phyloP scores from a whole-genome alignment of 768 basidiomycete genomes.

The Royoungia palumana region DNA sequence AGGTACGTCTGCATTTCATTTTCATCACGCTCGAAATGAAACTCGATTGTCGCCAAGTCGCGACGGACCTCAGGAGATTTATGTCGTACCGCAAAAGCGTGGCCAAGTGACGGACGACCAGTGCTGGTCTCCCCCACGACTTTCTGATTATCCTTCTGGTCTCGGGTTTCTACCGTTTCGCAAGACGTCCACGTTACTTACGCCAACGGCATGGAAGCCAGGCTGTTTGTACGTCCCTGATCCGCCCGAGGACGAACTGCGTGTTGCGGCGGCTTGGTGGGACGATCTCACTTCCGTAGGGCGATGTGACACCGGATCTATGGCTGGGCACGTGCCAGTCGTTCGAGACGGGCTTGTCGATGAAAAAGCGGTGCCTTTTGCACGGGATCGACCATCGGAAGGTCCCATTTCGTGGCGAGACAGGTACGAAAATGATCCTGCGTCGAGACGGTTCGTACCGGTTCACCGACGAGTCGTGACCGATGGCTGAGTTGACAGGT shows the following conservation, averaged over 20 bases:
- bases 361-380: neutral
- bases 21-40: neutral
- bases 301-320: neutral
- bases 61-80: slow-evolving; percentile 3
- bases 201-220: slow-evolving; percentile 9
- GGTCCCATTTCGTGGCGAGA: slow-evolving; percentile 18
- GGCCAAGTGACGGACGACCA: neutral
- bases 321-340: too few species aligned
- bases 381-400: neutral
- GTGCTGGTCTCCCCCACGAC: neutral
- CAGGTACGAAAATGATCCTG: slow-evolving; percentile 21
- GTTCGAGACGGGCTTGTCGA: neutral
- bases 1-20: neutral
- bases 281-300: neutral
- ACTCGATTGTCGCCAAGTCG: neutral
- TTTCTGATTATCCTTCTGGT: neutral
- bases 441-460: slow-evolving; percentile 8
- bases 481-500: neutral
- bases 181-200: slow-evolving; percentile 7
- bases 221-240: slow-evolving; percentile 14
- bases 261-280: slow-evolving; percentile 10
- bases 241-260: slow-evolving; percentile 8
- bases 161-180: slow-evolving; percentile 8
- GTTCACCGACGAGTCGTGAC: slow-evolving; percentile 12
- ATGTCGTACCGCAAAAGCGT: slow-evolving; percentile 22